A percentile compares a stretch with the other conserved stretches of the same genome.
Conservation (phyloP, 2,329 filamentous ascomycete genomes). For the Leptographium lundbergii region DNA sequence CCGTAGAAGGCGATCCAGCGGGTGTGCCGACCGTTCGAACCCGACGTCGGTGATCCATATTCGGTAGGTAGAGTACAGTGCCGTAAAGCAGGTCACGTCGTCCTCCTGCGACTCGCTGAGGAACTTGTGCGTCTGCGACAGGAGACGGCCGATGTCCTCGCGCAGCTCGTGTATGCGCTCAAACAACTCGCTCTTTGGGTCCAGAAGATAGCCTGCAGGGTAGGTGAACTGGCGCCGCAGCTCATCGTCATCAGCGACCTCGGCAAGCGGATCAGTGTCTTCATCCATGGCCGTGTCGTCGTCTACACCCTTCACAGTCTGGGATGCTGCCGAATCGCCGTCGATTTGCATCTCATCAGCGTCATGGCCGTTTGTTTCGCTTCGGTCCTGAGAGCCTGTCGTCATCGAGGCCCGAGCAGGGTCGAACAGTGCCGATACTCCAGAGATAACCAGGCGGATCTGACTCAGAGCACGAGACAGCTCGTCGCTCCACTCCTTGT, state of each 20-base stretch:
- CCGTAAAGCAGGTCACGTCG: constrained; percentile 89
- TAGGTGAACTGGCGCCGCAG: constrained; percentile 81
- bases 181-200: constrained; percentile 51
- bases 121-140: constrained; percentile 78
- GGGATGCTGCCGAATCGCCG: background rate
- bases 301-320: constrained; percentile 35
- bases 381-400: constrained; percentile 19
- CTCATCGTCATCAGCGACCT: constrained; percentile 66
- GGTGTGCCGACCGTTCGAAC: constrained; percentile 88
- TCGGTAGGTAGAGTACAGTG: constrained; percentile 80
- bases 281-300: constrained; percentile 31
- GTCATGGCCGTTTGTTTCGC: constrained; percentile 22
- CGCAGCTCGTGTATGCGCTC: constrained; percentile 67
- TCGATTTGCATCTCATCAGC: background rate
- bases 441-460: constrained; percentile 77
- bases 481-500: constrained; percentile 98
- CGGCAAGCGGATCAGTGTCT: constrained; percentile 42
- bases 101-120: constrained; percentile 78
- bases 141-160: constrained; percentile 62
- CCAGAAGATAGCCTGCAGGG: constrained; percentile 72
- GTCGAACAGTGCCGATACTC: constrained; percentile 82
- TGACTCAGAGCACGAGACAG: constrained; percentile 82
- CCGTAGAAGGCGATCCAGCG: constrained; percentile 73
- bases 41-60: constrained; percentile 98
- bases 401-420: constrained; percentile 53